Evolutionary conservation across 2,329 filamentous ascomycete species (phyloP).

Genomic region (Botryotinia globosa): DNA sequence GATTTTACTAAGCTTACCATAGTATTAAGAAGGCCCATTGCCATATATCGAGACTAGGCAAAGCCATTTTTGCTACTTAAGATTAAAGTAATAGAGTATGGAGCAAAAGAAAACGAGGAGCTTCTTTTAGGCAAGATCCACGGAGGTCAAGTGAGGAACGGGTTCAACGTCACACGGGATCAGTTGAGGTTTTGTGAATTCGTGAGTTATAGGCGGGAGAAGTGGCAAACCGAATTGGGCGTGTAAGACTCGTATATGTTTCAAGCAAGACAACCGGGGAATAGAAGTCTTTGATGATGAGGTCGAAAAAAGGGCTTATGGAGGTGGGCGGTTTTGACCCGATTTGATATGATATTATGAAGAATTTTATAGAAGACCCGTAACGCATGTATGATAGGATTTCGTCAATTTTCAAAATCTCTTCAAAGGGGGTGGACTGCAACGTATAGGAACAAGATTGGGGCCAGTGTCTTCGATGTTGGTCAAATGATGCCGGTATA

Average conservation of each 20-base stretch:
- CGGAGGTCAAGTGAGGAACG: not conserved
- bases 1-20: constrained; percentile 28
- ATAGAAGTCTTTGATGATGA: constrained; percentile 1
- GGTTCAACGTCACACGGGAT: constrained; percentile 8
- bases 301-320: constrained; percentile 3
- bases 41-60: constrained; percentile 26
- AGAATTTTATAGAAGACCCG: constrained; percentile 12
- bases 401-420: not conserved
- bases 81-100: constrained; percentile 5
- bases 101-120: constrained; percentile 14
- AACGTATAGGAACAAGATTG: constrained; percentile 12
- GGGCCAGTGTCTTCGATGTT: constrained; percentile 7
- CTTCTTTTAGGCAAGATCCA: not conserved
- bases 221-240: constrained; percentile 1
- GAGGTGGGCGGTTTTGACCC: not conserved
- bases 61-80: not conserved
- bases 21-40: constrained; percentile 30
- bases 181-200: not conserved
- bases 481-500: constrained; percentile 12
- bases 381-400: constrained; percentile 12
- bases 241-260: constrained; percentile 7
- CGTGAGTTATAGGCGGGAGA: not conserved
- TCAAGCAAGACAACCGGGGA: not conserved
- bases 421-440: not conserved
- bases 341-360: not conserved